Evolutionary conservation across 75 land plant species (phyloP).

Genomic region (Cunninghamia lanceolata): DNA sequence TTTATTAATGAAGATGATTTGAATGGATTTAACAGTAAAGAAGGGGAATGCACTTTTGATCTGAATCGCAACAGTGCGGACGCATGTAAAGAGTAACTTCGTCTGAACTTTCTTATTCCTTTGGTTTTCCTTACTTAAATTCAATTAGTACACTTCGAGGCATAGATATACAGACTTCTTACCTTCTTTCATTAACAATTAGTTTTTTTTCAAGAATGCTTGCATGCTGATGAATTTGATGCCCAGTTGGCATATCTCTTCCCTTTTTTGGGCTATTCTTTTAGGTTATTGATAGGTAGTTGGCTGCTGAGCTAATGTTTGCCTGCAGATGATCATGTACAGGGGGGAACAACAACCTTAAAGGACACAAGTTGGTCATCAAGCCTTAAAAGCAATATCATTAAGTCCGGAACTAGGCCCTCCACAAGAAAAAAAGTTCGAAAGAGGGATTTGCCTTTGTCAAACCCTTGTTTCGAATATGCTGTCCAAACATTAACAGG

Average conservation of each 20-base stretch:
- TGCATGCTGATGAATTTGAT: not conserved
- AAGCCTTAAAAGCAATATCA: not conserved
- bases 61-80: slow-evolving; percentile 11
- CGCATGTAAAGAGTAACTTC: slow-evolving; percentile 16
- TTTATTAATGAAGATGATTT: slow-evolving; percentile 6
- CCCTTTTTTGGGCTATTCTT: not conserved
- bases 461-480: slow-evolving; percentile 5
- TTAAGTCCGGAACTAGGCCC: not conserved
- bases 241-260: not conserved
- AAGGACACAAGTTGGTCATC: not conserved
- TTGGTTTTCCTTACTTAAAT: not conserved
- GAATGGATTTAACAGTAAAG: not conserved
- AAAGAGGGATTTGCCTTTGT: not conserved
- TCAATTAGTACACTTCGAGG: not conserved
- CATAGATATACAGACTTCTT: not conserved
- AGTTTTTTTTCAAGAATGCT: not conserved
- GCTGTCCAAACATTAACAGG: slow-evolving; percentile 9
- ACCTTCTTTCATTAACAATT: not conserved
- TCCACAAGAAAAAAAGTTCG: not conserved
- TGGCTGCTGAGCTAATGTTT: slow-evolving; percentile 4
- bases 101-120: slow-evolving; percentile 12
- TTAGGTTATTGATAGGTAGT: not conserved
- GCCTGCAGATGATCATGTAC: slow-evolving; percentile 11
- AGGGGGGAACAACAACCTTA: slow-evolving; percentile 1
- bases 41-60: slow-evolving; percentile 5